phyloP scores from a whole-genome alignment of 495 filamentous ascomycete genomes.

The Talaromyces wortmannii region DNA sequence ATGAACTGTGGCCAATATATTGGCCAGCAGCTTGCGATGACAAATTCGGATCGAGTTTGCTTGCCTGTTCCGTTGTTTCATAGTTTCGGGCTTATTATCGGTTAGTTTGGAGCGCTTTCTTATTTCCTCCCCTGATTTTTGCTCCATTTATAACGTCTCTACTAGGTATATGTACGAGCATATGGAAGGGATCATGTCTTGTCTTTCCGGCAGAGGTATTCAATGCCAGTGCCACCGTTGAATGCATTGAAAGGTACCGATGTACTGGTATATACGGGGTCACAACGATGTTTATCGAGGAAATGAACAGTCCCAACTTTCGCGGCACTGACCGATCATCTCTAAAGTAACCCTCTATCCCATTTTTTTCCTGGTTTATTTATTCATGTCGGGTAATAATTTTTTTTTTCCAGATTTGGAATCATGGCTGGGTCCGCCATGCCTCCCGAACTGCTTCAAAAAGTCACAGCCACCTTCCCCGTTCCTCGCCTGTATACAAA shows the following conservation, averaged over 20 bases:
- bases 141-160: too few relatives aligned
- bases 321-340: neutral
- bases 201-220: conserved; percentile 6
- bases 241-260: neutral
- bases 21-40: neutral
- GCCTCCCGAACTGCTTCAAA: neutral
- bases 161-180: neutral
- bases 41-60: neutral
- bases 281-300: conserved; percentile 9
- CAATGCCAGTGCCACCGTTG: conserved; percentile 1
- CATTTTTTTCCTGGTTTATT: neutral
- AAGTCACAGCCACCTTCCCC: conserved; percentile 1
- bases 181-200: conserved; percentile 1
- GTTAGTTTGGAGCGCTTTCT: conserved; percentile 3
- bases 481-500: neutral
- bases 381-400: neutral
- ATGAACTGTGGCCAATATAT: neutral
- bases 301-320: conserved; percentile 1
- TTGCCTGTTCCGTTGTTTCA: conserved; percentile 9
- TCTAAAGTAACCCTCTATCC: neutral
- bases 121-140: too few relatives aligned
- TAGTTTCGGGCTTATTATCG: conserved; percentile 8
- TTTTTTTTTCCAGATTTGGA: neutral
- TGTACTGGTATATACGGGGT: conserved; percentile 4
- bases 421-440: conserved; percentile 2